Evolutionary conservation across 768 basidiomycete genomes (phyloP).

Genomic region (Suillus spraguei): DNA sequence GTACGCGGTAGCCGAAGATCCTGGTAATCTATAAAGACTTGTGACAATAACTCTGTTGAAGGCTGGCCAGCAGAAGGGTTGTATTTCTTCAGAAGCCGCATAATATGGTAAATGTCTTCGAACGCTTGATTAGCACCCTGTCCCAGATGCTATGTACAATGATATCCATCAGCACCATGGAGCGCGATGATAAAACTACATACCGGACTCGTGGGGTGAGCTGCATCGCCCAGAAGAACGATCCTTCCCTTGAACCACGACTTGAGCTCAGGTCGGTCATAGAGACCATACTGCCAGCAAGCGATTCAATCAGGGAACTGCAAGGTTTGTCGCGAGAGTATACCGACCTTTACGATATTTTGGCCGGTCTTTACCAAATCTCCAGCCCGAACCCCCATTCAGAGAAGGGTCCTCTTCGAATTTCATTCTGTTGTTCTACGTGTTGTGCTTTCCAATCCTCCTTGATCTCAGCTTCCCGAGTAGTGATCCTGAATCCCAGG

Average conservation of each 20-base stretch:
- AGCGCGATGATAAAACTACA: conserved; percentile 17
- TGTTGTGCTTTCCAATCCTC: conserved; percentile 46
- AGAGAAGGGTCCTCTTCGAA: conserved; percentile 21
- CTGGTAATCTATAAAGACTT: conserved; percentile 39
- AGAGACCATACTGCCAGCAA: conserved; percentile 40
- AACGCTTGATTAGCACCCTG: conserved; percentile 50
- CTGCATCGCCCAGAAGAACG: conserved; percentile 47
- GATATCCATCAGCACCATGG: neutral
- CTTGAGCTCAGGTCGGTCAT: conserved; percentile 43
- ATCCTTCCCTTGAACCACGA: conserved; percentile 45
- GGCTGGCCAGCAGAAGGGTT: conserved; percentile 30
- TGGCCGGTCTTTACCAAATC: conserved; percentile 19
- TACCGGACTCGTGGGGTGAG: conserved; percentile 49
- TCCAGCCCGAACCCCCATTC: conserved; percentile 21
- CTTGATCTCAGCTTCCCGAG: conserved; percentile 36
- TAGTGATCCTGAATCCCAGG: conserved; percentile 6
- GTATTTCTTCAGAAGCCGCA: conserved; percentile 35
- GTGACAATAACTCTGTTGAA: conserved; percentile 29
- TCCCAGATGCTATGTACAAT: conserved; percentile 40
- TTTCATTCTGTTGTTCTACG: conserved; percentile 23
- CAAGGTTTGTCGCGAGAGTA: conserved; percentile 3
- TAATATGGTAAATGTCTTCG: conserved; percentile 42
- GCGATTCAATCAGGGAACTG: conserved; percentile 3
- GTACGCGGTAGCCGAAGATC: conserved; percentile 38
- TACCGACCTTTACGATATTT: conserved; percentile 21